These are phyloP conservation scores for Prunus davidiana DNA, from an alignment of 306 rosid genomes.

Conservation along the genomic window DNA sequence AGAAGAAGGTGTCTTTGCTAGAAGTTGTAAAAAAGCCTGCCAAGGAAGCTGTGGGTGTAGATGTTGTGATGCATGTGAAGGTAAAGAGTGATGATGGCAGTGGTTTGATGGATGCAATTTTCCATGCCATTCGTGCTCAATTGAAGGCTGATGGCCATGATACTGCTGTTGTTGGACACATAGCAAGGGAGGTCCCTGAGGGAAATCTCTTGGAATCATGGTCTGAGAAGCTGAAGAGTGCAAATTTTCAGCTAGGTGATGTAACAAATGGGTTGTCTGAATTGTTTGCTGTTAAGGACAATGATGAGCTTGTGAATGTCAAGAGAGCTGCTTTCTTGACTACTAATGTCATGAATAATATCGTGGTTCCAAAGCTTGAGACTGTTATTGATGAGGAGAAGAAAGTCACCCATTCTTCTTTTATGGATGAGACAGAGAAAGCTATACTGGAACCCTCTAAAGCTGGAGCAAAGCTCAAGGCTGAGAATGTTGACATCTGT, in stretches of 20 bases:
- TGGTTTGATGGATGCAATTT: conserved; percentile 64
- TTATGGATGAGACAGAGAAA: conserved; percentile 96
- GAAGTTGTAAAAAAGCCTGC: conserved; percentile 67
- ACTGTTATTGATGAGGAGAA: conserved; percentile 89
- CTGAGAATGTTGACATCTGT: conserved; percentile 88
- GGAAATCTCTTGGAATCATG: conserved; percentile 77
- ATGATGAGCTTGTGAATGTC: conserved; percentile 63
- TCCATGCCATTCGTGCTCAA: conserved; percentile 57
- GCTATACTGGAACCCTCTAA: conserved; percentile 74
- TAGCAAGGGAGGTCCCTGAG: conserved; percentile 82
- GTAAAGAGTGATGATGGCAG: conserved; percentile 74
- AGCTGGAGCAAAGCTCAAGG: conserved; percentile 68
- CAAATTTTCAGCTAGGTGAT: conserved; percentile 53
- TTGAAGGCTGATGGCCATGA: conserved; percentile 57
- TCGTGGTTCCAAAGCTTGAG: conserved; percentile 85
- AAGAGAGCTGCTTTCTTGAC: conserved; percentile 83
- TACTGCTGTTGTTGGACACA: conserved; percentile 56
- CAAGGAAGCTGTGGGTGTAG: conserved; percentile 65
- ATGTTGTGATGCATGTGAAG: conserved; percentile 78
- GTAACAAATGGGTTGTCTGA: conserved; percentile 74
- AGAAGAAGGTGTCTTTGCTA: conserved; percentile 80
- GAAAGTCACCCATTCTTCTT: conserved; percentile 69
- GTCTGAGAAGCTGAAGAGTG: conserved; percentile 64
- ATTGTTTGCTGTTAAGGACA: conserved; percentile 64
- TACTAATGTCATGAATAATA: conserved; percentile 69